Conservation (phyloP, 306 rosid genomes). For the Casuarina cunninghamiana region DNA sequence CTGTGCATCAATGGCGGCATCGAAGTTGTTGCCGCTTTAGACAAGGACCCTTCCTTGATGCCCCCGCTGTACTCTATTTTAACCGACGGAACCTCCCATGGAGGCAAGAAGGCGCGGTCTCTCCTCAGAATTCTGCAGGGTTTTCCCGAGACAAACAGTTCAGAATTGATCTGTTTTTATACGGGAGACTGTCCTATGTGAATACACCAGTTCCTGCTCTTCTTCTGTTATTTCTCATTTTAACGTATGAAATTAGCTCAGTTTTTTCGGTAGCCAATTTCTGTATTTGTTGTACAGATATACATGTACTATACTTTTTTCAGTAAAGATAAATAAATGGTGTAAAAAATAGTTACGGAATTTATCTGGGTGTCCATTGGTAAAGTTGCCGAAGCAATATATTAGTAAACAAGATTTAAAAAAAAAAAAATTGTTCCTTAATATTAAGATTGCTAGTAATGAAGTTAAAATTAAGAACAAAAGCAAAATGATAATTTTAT, state of each 20-base stretch:
- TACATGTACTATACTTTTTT: neutral
- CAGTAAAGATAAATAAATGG: constrained; percentile 13
- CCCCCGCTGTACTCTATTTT: constrained; percentile 58
- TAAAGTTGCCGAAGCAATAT: too few relatives aligned
- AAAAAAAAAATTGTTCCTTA: too few relatives aligned
- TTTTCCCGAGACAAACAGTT: constrained; percentile 41
- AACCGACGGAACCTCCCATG: constrained; percentile 65
- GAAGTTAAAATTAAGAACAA: too few relatives aligned
- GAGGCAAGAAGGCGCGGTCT: constrained; percentile 61
- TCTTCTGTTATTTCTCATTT: neutral
- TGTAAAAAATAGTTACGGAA: neutral
- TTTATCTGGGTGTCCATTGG: neutral
- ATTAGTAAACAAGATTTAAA: too few relatives aligned
- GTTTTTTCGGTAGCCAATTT: constrained; percentile 32
- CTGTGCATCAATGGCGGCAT: constrained; percentile 58
- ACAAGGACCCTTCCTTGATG: constrained; percentile 62
- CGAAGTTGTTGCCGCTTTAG: constrained; percentile 51
- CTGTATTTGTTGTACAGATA: constrained; percentile 13
- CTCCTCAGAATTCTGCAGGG: constrained; percentile 71
- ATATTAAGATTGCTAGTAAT: too few relatives aligned
- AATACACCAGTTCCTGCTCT: constrained; percentile 14
- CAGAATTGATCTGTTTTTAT: constrained; percentile 38
- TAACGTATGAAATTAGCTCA: constrained; percentile 39
- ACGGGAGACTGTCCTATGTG: constrained; percentile 20
- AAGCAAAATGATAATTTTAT: too few relatives aligned